Conservation (phyloP, 129 eudicot species). For the Silybum marianum region DNA sequence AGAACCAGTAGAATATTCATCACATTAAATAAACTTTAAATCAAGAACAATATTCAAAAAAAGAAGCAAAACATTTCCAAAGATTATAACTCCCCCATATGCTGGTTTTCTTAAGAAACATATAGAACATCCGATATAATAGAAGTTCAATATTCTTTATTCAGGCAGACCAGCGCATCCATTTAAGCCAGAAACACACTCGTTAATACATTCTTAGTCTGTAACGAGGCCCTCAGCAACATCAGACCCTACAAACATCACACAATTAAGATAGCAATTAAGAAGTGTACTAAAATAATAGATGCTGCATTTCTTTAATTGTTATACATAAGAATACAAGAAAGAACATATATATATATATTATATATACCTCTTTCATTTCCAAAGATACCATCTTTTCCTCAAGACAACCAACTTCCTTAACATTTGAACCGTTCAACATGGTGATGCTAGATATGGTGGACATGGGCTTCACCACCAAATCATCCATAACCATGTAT, state of each 20-base stretch:
- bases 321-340: not conserved
- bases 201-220: slow-evolving; percentile 31
- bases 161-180: not conserved
- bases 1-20: too few relatives aligned
- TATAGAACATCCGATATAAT: too few relatives aligned
- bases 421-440: slow-evolving; percentile 44
- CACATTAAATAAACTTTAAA: too few relatives aligned
- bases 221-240: slow-evolving; percentile 36
- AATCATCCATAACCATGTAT: slow-evolving; percentile 61
- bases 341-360: too few relatives aligned
- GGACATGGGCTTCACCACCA: slow-evolving; percentile 57
- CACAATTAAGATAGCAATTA: not conserved
- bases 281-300: too few relatives aligned
- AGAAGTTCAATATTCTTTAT: too few relatives aligned
- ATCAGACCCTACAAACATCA: slow-evolving; percentile 30
- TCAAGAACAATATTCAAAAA: too few relatives aligned
- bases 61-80: too few relatives aligned
- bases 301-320: too few relatives aligned
- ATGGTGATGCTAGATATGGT: slow-evolving; percentile 44
- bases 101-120: too few relatives aligned
- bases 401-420: slow-evolving; percentile 40
- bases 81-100: too few relatives aligned
- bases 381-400: slow-evolving; percentile 46
- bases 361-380: slow-evolving; percentile 40
- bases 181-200: slow-evolving; percentile 27